A percentile compares a stretch with the other conserved stretches of the same genome.
phyloP scores from a whole-genome alignment of 345 rosid genomes.

The Noccaea bulbosa region DNA sequence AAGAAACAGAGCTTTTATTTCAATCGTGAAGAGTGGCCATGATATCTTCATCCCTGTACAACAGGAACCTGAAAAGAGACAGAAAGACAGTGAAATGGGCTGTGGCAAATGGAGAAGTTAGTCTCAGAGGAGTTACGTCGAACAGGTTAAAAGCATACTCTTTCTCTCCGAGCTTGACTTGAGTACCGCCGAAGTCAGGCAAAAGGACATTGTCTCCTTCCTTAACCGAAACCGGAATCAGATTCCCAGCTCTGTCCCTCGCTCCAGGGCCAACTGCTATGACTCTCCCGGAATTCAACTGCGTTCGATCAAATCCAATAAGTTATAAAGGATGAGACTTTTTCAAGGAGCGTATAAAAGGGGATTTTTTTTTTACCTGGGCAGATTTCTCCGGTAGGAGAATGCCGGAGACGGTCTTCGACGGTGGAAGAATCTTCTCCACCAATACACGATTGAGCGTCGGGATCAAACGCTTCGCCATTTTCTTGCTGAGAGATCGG shows the following conservation, averaged over 20 bases:
- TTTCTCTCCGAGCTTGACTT: constrained; percentile 81
- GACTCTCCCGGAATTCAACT: constrained; percentile 82
- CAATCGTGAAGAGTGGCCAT: constrained; percentile 71
- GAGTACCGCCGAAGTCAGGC: constrained; percentile 72
- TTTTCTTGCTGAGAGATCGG: constrained; percentile 30
- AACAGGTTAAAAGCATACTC: constrained; percentile 52
- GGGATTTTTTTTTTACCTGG: constrained; percentile 44
- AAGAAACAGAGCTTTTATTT: not conserved
- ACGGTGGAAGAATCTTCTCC: constrained; percentile 72
- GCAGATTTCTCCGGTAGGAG: constrained; percentile 70
- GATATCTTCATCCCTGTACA: constrained; percentile 77
- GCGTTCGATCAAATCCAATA: constrained; percentile 6
- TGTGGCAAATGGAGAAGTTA: not conserved
- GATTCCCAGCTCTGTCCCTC: constrained; percentile 62
- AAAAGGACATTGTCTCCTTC: constrained; percentile 87
- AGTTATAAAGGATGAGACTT: not conserved
- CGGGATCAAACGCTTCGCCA: constrained; percentile 88
- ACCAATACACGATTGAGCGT: constrained; percentile 69
- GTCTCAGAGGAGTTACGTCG: constrained; percentile 23
- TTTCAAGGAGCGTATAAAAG: not conserved
- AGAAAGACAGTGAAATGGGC: constrained; percentile 15
- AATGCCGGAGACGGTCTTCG: constrained; percentile 71
- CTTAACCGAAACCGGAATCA: constrained; percentile 63
- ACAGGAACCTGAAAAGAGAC: constrained; percentile 54
- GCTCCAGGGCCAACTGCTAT: constrained; percentile 80